Evolutionary conservation across 805 yeast species (phyloP).

Genomic region (Wickerhamiella parazyma): DNA sequence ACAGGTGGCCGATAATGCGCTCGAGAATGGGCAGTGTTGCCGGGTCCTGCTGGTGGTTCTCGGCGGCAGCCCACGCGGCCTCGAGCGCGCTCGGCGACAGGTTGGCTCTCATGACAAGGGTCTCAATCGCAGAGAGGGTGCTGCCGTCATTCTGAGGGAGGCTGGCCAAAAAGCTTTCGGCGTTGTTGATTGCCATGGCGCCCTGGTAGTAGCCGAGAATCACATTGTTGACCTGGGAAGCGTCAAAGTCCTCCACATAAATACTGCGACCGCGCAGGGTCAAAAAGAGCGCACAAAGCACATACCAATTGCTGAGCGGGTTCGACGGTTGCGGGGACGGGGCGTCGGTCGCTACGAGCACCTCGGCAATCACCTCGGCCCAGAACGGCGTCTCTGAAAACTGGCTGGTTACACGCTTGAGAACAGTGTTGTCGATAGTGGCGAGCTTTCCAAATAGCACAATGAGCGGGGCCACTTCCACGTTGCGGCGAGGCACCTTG

Average conservation of each 20-base stretch:
- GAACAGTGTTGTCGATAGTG: neutral
- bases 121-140: constrained; percentile 2
- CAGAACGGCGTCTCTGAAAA: constrained; percentile 5
- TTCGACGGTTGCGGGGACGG: neutral
- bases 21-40: constrained; percentile 1
- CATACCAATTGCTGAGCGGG: constrained; percentile 5
- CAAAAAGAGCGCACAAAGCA: constrained; percentile 2
- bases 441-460: constrained; percentile 6
- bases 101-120: constrained; percentile 3
- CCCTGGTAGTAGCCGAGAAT: constrained; percentile 5
- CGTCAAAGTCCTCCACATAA: neutral
- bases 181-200: neutral
- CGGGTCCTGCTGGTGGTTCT: neutral
- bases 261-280: constrained; percentile 7
- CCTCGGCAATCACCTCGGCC: constrained; percentile 9
- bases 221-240: neutral
- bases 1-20: constrained; percentile 6
- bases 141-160: neutral
- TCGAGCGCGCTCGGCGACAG: neutral
- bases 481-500: neutral
- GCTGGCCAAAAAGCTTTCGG: neutral
- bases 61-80: constrained; percentile 4
- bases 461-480: neutral
- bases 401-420: neutral
- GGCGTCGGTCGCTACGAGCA: neutral